phyloP scores from a whole-genome alignment of 1,284 basidiomycete genomes.

The Mycena sp. region DNA sequence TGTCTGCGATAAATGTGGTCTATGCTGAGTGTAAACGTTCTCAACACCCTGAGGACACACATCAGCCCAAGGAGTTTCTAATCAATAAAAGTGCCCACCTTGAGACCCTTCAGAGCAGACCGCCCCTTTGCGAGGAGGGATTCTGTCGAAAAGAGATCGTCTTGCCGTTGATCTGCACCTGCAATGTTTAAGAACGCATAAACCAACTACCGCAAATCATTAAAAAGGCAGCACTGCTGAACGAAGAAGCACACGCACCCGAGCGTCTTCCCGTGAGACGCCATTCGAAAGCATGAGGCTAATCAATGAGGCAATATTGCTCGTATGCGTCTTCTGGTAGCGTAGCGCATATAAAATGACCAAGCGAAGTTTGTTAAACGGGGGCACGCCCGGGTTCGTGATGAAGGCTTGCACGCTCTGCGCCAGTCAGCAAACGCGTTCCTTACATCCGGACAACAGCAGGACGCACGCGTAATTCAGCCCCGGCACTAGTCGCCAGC shows the following conservation, averaged over 20 bases:
- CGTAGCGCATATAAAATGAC: slow-evolving; percentile 96
- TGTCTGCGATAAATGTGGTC: slow-evolving; percentile 93
- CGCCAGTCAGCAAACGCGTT: slow-evolving; percentile 16
- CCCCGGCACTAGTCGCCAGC: slow-evolving; percentile 90
- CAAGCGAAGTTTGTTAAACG: slow-evolving; percentile 89
- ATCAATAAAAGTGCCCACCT: slow-evolving; percentile 57
- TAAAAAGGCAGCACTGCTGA: slow-evolving; percentile 4
- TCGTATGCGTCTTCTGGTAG: slow-evolving; percentile 92
- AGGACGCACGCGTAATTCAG: slow-evolving; percentile 81
- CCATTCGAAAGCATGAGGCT: slow-evolving; percentile 86
- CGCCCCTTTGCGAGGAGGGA: slow-evolving; percentile 95
- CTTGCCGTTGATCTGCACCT: slow-evolving; percentile 95
- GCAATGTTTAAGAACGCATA: slow-evolving; percentile 95
- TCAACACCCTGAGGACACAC: slow-evolving; percentile 84
- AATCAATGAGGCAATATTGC: slow-evolving; percentile 86
- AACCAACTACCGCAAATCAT: slow-evolving; percentile 70
- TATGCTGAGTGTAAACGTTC: slow-evolving; percentile 99
- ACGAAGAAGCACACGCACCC: slow-evolving; percentile 54
- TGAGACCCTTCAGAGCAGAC: slow-evolving; percentile 94
- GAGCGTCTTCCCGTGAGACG: slow-evolving; percentile 85
- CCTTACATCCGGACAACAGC: no score
- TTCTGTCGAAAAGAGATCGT: slow-evolving; percentile 97
- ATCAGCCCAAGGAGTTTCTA: slow-evolving; percentile 9
- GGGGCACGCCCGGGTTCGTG: slow-evolving; percentile 70
- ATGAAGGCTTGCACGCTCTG: slow-evolving; percentile 86